Evolutionary conservation across 2,329 filamentous ascomycete genomes (phyloP).

Genomic region (Aureobasidium sp.): DNA sequence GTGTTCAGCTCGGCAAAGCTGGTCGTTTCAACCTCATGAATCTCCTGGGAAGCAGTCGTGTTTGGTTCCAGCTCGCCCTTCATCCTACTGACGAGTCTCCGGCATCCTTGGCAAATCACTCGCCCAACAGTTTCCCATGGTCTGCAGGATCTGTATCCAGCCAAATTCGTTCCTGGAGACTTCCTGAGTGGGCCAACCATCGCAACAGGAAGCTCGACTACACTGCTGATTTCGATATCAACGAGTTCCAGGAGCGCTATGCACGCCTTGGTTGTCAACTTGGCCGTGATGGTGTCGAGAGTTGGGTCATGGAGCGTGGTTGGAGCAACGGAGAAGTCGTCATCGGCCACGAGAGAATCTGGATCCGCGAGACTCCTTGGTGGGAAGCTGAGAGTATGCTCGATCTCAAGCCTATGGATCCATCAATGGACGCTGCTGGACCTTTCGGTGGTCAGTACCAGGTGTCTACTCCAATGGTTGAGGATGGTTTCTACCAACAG

Average conservation of each 20-base stretch:
- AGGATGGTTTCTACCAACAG: conserved; percentile 57
- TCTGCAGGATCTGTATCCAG: conserved; percentile 87
- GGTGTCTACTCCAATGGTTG: conserved; percentile 43
- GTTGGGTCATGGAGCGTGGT: conserved; percentile 85
- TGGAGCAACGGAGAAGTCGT: conserved; percentile 98
- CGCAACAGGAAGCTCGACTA: conserved; percentile 87
- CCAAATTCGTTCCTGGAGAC: conserved; percentile 84
- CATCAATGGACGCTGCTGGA: conserved; percentile 44
- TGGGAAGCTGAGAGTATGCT: conserved; percentile 98
- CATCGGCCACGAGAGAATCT: conserved; percentile 81
- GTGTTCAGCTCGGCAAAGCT: conserved; percentile 68
- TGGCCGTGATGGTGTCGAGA: conserved; percentile 86
- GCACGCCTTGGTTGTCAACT: conserved; percentile 75
- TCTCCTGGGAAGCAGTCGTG: conserved; percentile 71
- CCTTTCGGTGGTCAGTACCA: conserved; percentile 68
- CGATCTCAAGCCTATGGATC: conserved; percentile 65
- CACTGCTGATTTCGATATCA: conserved; percentile 89
- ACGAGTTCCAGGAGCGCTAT: conserved; percentile 84
- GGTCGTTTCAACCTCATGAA: conserved; percentile 71
- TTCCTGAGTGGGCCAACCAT: conserved; percentile 94
- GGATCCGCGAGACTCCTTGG: conserved; percentile 91
- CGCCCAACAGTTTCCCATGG: conserved; percentile 73
- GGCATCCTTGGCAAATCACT: conserved; percentile 60
- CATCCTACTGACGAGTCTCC: conserved; percentile 87
- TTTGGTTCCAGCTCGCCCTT: conserved; percentile 89